phyloP scores from a whole-genome alignment of 257 asterid genomes.

The Hygrophila difformis region DNA sequence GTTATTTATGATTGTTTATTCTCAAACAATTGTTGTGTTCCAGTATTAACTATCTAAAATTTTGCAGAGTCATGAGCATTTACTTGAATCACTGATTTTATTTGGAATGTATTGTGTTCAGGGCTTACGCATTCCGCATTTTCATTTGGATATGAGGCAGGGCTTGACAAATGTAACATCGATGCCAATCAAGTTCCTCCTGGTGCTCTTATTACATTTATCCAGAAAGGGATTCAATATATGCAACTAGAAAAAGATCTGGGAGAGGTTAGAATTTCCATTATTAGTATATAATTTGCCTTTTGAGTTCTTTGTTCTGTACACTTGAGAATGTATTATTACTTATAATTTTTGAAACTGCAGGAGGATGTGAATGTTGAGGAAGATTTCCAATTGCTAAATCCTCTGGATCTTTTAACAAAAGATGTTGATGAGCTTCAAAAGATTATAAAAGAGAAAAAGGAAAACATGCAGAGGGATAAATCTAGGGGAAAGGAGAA shows the following conservation, averaged over 20 bases:
- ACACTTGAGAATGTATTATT: conserved; percentile 16
- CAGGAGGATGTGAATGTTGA: conserved; percentile 77
- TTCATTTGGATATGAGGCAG: conserved; percentile 87
- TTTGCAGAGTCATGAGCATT: too few relatives aligned
- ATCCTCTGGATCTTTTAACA: conserved; percentile 86
- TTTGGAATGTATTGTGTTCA: conserved; percentile 28
- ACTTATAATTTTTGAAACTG: conserved; percentile 21
- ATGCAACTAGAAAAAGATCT: conserved; percentile 86
- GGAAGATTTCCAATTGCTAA: conserved; percentile 76
- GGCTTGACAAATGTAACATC: conserved; percentile 57
- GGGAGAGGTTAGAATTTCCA: conserved; percentile 40
- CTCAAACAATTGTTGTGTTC: background rate
- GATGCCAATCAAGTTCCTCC: conserved; percentile 93
- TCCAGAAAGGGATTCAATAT: conserved; percentile 91
- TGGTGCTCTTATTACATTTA: conserved; percentile 76
- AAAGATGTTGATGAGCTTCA: conserved; percentile 79
- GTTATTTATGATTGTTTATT: too few relatives aligned
- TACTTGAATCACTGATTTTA: too few relatives aligned
- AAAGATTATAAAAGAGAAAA: conserved; percentile 68
- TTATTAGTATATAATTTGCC: conserved; percentile 2
- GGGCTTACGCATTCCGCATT: conserved; percentile 90
- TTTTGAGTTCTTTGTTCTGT: conserved; percentile 13
- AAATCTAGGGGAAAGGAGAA: conserved; percentile 61
- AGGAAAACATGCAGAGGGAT: conserved; percentile 50
- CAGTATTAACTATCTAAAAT: too few relatives aligned